Base-by-base conservation (phyloP, 306 rosid species). In the Quercus gilva region DNA sequence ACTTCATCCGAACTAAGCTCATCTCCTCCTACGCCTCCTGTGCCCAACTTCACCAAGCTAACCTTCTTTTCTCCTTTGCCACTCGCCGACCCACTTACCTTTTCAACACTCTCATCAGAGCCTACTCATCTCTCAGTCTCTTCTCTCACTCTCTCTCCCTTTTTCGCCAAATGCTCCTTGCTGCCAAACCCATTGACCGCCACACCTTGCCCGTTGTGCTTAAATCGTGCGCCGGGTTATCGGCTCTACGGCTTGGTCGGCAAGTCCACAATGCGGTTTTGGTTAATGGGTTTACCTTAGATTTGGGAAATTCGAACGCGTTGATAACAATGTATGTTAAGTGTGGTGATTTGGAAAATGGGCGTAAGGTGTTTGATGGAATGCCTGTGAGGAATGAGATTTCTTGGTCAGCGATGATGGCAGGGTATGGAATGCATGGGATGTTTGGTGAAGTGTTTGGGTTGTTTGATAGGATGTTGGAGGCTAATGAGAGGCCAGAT, bases 91-190 rank as follows among this genome's bases (percentile, higher is more conserved):
- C 93, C 69, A 87, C 92, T 55, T 92, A 87, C 61, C 91, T 92
- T 35, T 92, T 83, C 70, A 92, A 92, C 83, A 76, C 91, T 28
- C 87, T 90, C 51, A 87, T 92, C 68, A 85, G 92, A 82, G 92
- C 93, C 14, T 57, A 86, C 73, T 69, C 89, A 4, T 90, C 88
- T 78, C 88, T 85, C 52, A 56, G 80, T 28, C 25, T 83, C 1
- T 92, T 92, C 82, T 58, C 85, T 14, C 79, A 79, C 5, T 89
- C 97, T 26, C 88, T 92, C 56, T 83, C 78, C 20, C 55, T 92
- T 20, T 92, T 90, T 71, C 87, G 73, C 45, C 78, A 17, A 23
- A 89, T 90, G 92, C 41, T 80, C 3, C 41, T 81, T 63, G 49
- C 80, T 4, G 5, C 15, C 28, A 90, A 89, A 21, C 74, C 86